Percentiles rank a stretch among this genome's conserved stretches.
phyloP scores from a whole-genome alignment of 2,329 filamentous ascomycete genomes.

The Neofusicoccum parvum region DNA sequence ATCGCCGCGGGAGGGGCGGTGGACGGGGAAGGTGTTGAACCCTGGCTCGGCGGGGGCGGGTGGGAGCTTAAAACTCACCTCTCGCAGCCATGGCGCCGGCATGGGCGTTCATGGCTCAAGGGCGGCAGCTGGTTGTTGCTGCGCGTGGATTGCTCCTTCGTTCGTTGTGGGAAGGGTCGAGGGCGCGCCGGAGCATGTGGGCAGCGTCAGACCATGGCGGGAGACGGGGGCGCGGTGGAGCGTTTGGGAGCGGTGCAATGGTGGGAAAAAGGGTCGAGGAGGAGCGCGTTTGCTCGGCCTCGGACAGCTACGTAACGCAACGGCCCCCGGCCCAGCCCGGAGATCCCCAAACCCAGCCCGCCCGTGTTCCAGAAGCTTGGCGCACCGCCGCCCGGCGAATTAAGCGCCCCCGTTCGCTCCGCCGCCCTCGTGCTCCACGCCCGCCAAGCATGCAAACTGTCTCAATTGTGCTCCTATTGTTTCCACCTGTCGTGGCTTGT shows the following conservation, averaged over 20 bases:
- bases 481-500: no score
- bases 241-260: not conserved
- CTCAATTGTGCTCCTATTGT: no score
- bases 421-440: not conserved
- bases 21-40: not conserved
- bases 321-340: not conserved
- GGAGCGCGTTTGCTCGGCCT: not conserved
- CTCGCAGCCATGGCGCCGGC: slow-evolving; percentile 6
- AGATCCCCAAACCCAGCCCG: not conserved
- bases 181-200: not conserved
- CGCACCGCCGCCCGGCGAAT: not conserved
- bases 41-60: not conserved
- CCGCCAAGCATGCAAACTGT: no score
- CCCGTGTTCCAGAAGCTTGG: slow-evolving; percentile 1
- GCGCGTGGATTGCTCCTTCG: not conserved
- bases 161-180: not conserved
- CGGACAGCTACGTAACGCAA: slow-evolving; percentile 5
- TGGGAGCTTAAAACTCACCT: not conserved
- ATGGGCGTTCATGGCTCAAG: slow-evolving; percentile 14
- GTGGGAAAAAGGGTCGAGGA: not conserved
- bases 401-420: not conserved
- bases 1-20: not conserved
- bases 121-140: not conserved
- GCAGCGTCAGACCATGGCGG: slow-evolving; percentile 1
- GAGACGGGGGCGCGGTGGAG: not conserved